phyloP scores from a whole-genome alignment of 345 rosid genomes.

The rapeseed (Brassica napus) region Da-Ae NC_063444.1:49133501-49134000 shows the following conservation, averaged over 20 bases:
- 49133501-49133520: conserved; percentile 20
- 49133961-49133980: too few species aligned
- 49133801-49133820: not conserved
- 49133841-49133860: not conserved
- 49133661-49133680: not conserved
- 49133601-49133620: conserved; percentile 23
- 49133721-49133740: conserved; percentile 30
- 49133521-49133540: conserved; percentile 35
- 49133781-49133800: not conserved
- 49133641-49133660: not conserved
- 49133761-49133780: not conserved
- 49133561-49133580: conserved; percentile 22
- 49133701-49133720: not conserved
- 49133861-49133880: not conserved
- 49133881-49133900: not conserved
- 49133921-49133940: too few species aligned
- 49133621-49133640: not conserved
- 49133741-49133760: conserved; percentile 2
- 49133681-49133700: conserved; percentile 20
- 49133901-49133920: too few species aligned
- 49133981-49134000: too few species aligned
- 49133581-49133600: conserved; percentile 5
- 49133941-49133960: too few species aligned
- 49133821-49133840: not conserved
- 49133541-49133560: not conserved